Base-by-base conservation (phyloP, 805 yeast species). In the Teunomyces panamensis region DNA sequence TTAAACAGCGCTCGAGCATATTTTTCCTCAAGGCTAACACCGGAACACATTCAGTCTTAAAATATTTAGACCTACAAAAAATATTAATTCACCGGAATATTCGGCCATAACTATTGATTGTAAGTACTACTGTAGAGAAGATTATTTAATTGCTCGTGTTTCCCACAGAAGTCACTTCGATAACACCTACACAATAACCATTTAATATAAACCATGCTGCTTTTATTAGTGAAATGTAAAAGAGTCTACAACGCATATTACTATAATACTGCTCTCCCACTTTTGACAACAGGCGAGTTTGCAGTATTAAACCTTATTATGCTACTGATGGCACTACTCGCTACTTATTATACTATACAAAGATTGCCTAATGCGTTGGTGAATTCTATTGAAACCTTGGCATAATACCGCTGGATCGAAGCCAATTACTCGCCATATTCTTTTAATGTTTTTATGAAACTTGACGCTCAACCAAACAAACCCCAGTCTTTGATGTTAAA, bases 401-500 rank as follows among this genome's bases (percentile, higher is more conserved):
- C 16, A 32, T 32, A 11, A 32, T 32, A n/a, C 34, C 34, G 17
- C 14, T 32, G 8, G 13, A 32, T 32, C 13, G 13, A n/a, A 13
- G n/a, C 33, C 14, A 6, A n/a, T 30, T 2, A 13, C 11, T 29
- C 11, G 11, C 17, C 34, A 32, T 9, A 5, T 13, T 8, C 16
- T 16, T 4, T 16, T 32, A 7, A 9, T 16, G 14, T 13, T 13
- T 32, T 32, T 32, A 32, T 32, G 34, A 32, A 13, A 13, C 34
- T 13, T 32, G 17, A 13, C 17, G 34, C 35, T 30, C 48, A 53
- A 14, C 73, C 76, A 57, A 79, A 79, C 27, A 79, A 60, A 1
- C 55, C 59, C 81, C 83, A 79, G 51, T 78, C 69, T 16, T 65
- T 57, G n/a, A 81, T 68, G 39, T 63, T 58, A 37, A 75, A 57